A percentile compares a stretch with the other conserved stretches of the same genome.
These are phyloP conservation scores for Blastomyces gilchristii DNA, from an alignment of 2,329 filamentous ascomycete species.

Conservation along the genomic window DNA sequence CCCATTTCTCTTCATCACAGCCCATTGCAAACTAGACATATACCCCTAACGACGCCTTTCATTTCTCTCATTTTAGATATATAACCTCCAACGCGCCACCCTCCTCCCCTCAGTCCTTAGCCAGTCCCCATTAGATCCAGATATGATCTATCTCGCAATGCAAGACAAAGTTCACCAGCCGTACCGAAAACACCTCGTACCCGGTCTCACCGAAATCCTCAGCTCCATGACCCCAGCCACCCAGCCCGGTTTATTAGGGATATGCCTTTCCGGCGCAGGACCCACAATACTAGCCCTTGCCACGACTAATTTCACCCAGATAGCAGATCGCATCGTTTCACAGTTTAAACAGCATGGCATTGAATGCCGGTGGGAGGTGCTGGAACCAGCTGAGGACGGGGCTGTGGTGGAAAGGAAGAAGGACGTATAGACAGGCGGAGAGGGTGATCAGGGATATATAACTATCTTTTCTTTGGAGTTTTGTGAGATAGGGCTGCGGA, in stretches of 20 bases:
- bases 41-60: conserved; percentile 4
- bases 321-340: conserved; percentile 67
- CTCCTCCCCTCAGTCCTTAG: conserved; percentile 82
- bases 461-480: not conserved
- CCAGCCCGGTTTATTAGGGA: conserved; percentile 80
- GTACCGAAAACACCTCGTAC: conserved; percentile 84
- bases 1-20: conserved; percentile 3
- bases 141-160: conserved; percentile 96
- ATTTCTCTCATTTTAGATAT: conserved; percentile 36
- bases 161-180: conserved; percentile 98
- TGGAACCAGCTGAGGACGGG: conserved; percentile 70
- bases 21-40: not conserved
- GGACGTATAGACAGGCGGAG: conserved; percentile 4
- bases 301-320: conserved; percentile 77
- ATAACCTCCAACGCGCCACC: conserved; percentile 90
- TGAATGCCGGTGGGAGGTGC: conserved; percentile 71
- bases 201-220: conserved; percentile 81
- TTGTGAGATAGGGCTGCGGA: not conserved
- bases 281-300: conserved; percentile 91
- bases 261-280: conserved; percentile 88
- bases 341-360: conserved; percentile 59
- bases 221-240: conserved; percentile 79
- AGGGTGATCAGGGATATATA: not conserved
- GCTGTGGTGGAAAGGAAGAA: conserved; percentile 28
- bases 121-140: conserved; percentile 78